Conservation (phyloP, 495 filamentous ascomycete species). For the Lasiosphaeria miniovina region DNA sequence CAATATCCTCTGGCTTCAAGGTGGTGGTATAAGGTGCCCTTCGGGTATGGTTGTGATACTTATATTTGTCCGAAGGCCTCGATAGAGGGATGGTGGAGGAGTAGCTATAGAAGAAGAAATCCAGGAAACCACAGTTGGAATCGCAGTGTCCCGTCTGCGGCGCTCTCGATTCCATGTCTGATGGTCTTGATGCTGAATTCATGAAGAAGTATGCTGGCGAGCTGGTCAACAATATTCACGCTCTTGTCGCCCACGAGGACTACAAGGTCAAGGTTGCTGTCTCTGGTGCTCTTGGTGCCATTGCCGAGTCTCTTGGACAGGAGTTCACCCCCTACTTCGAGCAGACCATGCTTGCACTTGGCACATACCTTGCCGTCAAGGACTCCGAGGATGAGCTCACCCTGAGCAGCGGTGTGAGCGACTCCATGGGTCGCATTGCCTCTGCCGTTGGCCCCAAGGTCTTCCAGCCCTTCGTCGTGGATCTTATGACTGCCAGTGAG, state of each 20-base stretch:
- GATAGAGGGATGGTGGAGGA: no score
- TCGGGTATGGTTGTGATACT: no score
- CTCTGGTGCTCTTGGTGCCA: slow-evolving; percentile 82
- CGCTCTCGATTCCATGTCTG: slow-evolving; percentile 86
- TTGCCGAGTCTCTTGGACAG: slow-evolving; percentile 76
- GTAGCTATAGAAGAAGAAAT: no score
- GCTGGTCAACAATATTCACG: slow-evolving; percentile 77
- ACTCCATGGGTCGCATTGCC: slow-evolving; percentile 90
- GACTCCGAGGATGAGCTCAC: slow-evolving; percentile 86
- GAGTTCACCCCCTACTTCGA: slow-evolving; percentile 89
- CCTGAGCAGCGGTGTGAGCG: slow-evolving; percentile 81
- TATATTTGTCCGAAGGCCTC: no score
- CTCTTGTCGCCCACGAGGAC: slow-evolving; percentile 76
- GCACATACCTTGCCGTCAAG: slow-evolving; percentile 79
- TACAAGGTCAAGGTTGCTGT: slow-evolving; percentile 86
- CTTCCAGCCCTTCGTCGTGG: slow-evolving; percentile 86
- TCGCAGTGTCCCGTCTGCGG: slow-evolving; percentile 85
- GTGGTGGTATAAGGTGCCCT: no score
- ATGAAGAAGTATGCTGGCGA: slow-evolving; percentile 77
- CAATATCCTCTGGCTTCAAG: no score
- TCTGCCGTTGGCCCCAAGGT: slow-evolving; percentile 78
- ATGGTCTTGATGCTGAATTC: slow-evolving; percentile 81
- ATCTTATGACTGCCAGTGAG: slow-evolving; percentile 85
- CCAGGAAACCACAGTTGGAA: no score
- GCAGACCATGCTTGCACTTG: slow-evolving; percentile 79